Evolutionary conservation across 1,284 basidiomycete species (phyloP).

Genomic region (Phellopilus nigrolimitatus): DNA sequence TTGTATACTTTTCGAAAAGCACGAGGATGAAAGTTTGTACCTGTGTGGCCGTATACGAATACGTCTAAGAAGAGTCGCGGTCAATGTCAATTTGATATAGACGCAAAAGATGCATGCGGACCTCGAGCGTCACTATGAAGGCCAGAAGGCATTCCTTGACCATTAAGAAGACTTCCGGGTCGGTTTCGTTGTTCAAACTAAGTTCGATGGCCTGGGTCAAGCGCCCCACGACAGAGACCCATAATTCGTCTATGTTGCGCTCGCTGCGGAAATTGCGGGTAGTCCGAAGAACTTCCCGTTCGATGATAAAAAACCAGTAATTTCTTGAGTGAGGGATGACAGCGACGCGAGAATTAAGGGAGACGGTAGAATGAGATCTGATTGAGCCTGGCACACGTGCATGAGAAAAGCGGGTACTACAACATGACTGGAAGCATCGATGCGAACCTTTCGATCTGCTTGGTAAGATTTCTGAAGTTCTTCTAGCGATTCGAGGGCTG

Average conservation of each 20-base stretch:
- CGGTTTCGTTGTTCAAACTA: constrained; percentile 71
- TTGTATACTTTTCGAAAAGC: constrained; percentile 88
- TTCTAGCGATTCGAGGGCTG: constrained; percentile 82
- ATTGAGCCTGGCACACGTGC: constrained; percentile 71
- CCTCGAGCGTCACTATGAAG: constrained; percentile 94
- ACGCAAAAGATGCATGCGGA: constrained; percentile 32
- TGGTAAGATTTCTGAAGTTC: constrained; percentile 93
- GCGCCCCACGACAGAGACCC: constrained; percentile 84
- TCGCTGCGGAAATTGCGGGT: constrained; percentile 84
- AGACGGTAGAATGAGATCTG: constrained; percentile 86
- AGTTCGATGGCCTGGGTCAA: constrained; percentile 74
- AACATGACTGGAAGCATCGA: too few species aligned
- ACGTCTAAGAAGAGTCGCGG: constrained; percentile 49
- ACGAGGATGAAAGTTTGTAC: constrained; percentile 83
- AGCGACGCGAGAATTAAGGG: constrained; percentile 48
- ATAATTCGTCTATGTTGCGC: constrained; percentile 91
- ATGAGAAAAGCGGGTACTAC: too few species aligned
- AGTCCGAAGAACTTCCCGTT: constrained; percentile 87
- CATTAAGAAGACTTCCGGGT: constrained; percentile 79
- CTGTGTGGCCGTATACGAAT: constrained; percentile 79
- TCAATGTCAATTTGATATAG: constrained; percentile 12
- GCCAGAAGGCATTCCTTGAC: constrained; percentile 83
- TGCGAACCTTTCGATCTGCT: constrained; percentile 84
- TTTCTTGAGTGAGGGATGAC: constrained; percentile 77
- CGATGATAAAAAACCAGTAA: constrained; percentile 98